Conservation (phyloP, 2,329 filamentous ascomycete genomes). For the Talaromyces sp. region DNA sequence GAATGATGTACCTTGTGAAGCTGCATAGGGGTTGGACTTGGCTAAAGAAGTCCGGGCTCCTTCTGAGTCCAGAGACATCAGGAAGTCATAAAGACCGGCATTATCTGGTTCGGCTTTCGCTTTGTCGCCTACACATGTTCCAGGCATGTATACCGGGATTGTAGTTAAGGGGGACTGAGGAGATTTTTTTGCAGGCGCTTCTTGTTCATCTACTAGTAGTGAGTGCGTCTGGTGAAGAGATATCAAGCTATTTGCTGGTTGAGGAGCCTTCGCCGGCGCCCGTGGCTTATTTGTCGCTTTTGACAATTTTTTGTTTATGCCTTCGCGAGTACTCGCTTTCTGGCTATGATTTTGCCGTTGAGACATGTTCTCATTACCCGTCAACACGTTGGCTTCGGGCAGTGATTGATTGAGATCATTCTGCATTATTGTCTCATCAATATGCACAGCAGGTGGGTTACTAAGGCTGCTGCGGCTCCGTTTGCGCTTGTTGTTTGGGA, state of each 20-base stretch:
- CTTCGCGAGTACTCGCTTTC: not conserved
- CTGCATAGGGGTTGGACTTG: constrained; percentile 26
- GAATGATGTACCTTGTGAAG: constrained; percentile 14
- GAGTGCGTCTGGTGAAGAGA: not conserved
- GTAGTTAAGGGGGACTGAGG: constrained; percentile 25
- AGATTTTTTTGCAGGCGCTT: not conserved
- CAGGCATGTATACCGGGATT: constrained; percentile 30
- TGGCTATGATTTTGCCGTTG: constrained; percentile 15
- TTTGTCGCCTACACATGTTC: not conserved
- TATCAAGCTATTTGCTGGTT: not conserved
- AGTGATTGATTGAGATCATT: not conserved
- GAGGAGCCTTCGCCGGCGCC: no score
- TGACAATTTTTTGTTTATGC: not conserved
- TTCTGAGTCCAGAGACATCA: constrained; percentile 17
- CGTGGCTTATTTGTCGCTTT: not conserved
- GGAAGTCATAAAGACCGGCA: constrained; percentile 16
- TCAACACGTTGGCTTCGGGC: constrained; percentile 11
- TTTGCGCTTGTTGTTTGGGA: not conserved
- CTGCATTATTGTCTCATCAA: constrained; percentile 18
- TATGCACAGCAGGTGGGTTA: constrained; percentile 20
- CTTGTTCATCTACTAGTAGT: not conserved
- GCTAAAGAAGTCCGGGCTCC: constrained; percentile 9
- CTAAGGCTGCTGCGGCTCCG: not conserved
- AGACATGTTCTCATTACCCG: constrained; percentile 28
- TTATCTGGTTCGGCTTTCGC: not conserved